Evolutionary conservation across 202 grass and related monocot genomes (phyloP).

Genomic region (Carex arenaria): DNA sequence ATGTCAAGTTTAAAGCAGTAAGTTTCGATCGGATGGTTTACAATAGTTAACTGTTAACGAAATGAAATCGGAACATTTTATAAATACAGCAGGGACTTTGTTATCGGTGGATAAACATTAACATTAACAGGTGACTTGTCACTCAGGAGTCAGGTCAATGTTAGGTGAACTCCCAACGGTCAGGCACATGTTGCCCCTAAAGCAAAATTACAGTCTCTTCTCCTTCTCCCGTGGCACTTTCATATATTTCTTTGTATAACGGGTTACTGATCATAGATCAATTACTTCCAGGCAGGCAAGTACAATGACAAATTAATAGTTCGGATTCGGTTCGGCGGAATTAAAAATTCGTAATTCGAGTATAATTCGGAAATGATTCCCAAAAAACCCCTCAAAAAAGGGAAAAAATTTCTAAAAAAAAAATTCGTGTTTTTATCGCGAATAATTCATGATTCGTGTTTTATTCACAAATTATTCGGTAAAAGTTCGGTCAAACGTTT

Average conservation of each 20-base stretch:
- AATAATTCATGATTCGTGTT: too few relatives aligned
- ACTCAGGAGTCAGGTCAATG: not conserved
- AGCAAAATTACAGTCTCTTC: not conserved
- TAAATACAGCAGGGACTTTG: not conserved
- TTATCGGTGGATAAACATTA: not conserved
- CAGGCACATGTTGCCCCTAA: not conserved
- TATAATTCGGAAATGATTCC: too few relatives aligned
- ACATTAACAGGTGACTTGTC: not conserved
- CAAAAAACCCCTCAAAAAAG: too few relatives aligned
- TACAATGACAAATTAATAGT: too few relatives aligned
- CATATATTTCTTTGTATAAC: not conserved
- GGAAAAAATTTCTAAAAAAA: too few relatives aligned
- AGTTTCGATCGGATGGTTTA: not conserved
- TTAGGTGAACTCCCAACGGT: not conserved
- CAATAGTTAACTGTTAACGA: not conserved
- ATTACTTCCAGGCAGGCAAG: not conserved
- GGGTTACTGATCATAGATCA: not conserved
- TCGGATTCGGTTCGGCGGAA: too few relatives aligned
- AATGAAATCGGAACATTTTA: not conserved
- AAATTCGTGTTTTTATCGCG: too few relatives aligned
- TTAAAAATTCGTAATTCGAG: too few relatives aligned
- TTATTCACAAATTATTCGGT: too few relatives aligned
- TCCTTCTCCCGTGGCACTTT: not conserved
- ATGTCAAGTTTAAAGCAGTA: not conserved
- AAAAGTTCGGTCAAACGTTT: too few relatives aligned